Evolutionary conservation across 2,329 filamentous ascomycete species (phyloP).

Genomic region (Phaeosphaeria sp.): DNA sequence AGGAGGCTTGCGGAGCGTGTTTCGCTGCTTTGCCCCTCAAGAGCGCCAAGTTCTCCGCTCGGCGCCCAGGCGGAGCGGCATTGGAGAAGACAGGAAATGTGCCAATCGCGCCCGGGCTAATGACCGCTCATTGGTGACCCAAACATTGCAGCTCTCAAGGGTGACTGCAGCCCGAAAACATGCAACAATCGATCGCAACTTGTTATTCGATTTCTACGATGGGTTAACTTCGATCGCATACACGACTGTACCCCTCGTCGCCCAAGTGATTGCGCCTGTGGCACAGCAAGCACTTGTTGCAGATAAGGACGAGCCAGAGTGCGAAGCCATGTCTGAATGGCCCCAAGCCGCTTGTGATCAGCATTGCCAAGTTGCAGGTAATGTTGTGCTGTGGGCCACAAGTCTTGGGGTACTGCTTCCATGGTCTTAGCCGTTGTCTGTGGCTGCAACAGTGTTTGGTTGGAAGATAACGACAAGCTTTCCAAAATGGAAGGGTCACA

Average conservation of each 20-base stretch:
- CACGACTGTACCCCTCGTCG: not conserved
- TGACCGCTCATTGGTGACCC: not conserved
- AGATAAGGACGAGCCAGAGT: constrained; percentile 23
- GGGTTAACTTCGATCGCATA: not conserved
- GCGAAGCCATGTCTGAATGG: constrained; percentile 12
- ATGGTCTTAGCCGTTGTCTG: constrained; percentile 24
- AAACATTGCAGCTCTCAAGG: not conserved
- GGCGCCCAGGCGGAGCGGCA: constrained; percentile 21
- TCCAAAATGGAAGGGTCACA: constrained; percentile 11
- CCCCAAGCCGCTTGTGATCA: constrained; percentile 19
- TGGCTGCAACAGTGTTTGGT: constrained; percentile 13
- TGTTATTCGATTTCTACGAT: not conserved
- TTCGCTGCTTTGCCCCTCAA: not conserved
- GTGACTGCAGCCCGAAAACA: not conserved
- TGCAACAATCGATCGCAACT: not conserved
- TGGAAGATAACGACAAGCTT: constrained; percentile 24
- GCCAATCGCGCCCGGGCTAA: not conserved
- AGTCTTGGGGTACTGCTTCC: constrained; percentile 14
- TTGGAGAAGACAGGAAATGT: constrained; percentile 2
- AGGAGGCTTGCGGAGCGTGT: constrained; percentile 4
- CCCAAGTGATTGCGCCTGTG: not conserved
- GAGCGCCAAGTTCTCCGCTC: constrained; percentile 10
- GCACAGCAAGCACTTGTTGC: constrained; percentile 4
- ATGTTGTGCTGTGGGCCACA: constrained; percentile 27
- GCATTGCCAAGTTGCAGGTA: constrained; percentile 37